Conservation (phyloP, 1,284 basidiomycete genomes). For the Rhizoctonia solani region DNA sequence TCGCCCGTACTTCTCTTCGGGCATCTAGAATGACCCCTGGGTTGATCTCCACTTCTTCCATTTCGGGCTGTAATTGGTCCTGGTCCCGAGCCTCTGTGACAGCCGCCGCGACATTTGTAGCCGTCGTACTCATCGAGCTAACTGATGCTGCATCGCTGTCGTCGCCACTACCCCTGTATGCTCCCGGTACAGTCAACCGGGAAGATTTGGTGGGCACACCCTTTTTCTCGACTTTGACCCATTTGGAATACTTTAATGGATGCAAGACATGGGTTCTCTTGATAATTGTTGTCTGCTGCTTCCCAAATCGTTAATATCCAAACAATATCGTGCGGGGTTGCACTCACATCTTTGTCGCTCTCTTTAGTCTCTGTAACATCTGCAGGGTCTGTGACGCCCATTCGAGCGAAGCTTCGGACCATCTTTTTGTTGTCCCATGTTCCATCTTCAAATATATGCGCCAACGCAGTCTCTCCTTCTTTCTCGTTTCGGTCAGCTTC, state of each 20-base stretch:
- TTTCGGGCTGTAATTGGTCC: slow-evolving; percentile 2
- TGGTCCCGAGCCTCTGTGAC: slow-evolving; percentile 11
- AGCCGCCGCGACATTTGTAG: slow-evolving; percentile 14
- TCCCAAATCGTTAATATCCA: background rate
- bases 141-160: slow-evolving; percentile 33
- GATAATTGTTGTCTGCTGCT: background rate
- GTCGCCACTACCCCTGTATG: slow-evolving; percentile 31
- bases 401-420: slow-evolving; percentile 70
- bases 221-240: slow-evolving; percentile 40
- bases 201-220: slow-evolving; percentile 1
- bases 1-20: slow-evolving; percentile 72
- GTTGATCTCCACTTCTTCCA: slow-evolving; percentile 32
- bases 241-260: slow-evolving; percentile 37
- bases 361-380: slow-evolving; percentile 40
- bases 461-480: slow-evolving; percentile 43
- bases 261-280: slow-evolving; percentile 35
- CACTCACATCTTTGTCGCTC: slow-evolving; percentile 43
- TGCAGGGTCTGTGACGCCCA: slow-evolving; percentile 52
- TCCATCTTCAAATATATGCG: slow-evolving; percentile 55
- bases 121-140: slow-evolving; percentile 31
- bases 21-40: slow-evolving; percentile 65
- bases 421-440: slow-evolving; percentile 75
- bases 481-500: slow-evolving; percentile 48
- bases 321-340: slow-evolving; percentile 43
- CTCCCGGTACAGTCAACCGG: slow-evolving; percentile 14